Evolutionary conservation across 345 rosid genomes (phyloP).

Genomic region (Syzygium aromaticum): DNA sequence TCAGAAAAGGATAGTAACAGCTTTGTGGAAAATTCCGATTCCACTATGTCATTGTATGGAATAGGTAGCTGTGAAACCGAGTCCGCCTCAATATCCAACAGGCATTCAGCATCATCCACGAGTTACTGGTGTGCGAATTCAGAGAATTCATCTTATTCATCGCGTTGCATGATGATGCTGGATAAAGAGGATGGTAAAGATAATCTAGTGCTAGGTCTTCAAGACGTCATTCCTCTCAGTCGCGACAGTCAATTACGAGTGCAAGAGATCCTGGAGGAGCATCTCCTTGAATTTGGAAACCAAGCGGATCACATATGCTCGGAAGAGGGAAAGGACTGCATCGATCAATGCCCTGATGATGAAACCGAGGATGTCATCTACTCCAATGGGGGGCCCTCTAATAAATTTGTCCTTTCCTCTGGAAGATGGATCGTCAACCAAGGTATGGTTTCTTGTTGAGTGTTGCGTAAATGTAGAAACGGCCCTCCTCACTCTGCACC

Average conservation of each 20-base stretch:
- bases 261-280: constrained; percentile 17
- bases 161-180: not conserved
- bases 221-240: not conserved
- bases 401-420: constrained; percentile 46
- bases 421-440: constrained; percentile 55
- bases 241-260: constrained; percentile 1
- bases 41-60: not conserved
- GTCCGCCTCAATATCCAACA: not conserved
- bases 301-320: constrained; percentile 4
- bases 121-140: constrained; percentile 8
- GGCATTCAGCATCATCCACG: constrained; percentile 13
- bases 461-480: not conserved
- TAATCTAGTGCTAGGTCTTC: not conserved
- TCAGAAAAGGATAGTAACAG: constrained; percentile 45
- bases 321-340: constrained; percentile 10
- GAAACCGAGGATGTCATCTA: constrained; percentile 32
- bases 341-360: constrained; percentile 33
- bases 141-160: constrained; percentile 6
- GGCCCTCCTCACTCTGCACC: not conserved
- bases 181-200: constrained; percentile 6
- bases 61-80: not conserved
- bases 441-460: constrained; percentile 30
- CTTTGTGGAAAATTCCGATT: constrained; percentile 22
- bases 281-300: constrained; percentile 13
- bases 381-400: constrained; percentile 23